Evolutionary conservation across 495 filamentous ascomycete genomes (phyloP).

Genomic region (Letharia columbiana): DNA sequence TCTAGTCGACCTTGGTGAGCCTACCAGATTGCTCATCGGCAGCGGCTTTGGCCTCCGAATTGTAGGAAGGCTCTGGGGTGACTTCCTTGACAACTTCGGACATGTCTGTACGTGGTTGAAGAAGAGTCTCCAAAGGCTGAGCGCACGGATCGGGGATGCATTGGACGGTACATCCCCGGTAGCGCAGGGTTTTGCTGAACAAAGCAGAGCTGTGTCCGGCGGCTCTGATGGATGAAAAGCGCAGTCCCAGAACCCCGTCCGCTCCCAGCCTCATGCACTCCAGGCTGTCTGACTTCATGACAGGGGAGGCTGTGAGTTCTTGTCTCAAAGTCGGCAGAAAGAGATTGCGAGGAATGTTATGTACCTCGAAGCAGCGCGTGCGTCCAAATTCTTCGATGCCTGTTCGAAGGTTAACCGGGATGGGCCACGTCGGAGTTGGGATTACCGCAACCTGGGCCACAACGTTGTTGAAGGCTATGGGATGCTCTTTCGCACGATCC

Average conservation of each 20-base stretch:
- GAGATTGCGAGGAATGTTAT: conserved; percentile 1
- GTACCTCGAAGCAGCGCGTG: conserved; percentile 21
- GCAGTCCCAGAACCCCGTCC: conserved; percentile 13
- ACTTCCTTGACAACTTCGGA: background rate
- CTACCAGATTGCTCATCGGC: background rate
- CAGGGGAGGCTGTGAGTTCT: background rate
- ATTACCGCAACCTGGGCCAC: background rate
- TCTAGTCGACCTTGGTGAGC: conserved; percentile 6
- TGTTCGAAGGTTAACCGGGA: background rate
- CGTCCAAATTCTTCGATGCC: conserved; percentile 1
- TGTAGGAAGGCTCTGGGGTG: background rate
- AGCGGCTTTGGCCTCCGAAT: background rate
- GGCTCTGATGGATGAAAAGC: conserved; percentile 13
- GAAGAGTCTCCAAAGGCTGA: conserved; percentile 8
- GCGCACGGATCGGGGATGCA: conserved; percentile 20
- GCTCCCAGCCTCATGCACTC: background rate
- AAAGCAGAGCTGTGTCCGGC: conserved; percentile 6
- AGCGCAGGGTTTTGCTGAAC: background rate
- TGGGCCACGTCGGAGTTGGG: conserved; percentile 22
- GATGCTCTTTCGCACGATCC: conserved; percentile 2
- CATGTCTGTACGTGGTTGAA: background rate
- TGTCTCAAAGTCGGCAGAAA: background rate
- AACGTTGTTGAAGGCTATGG: background rate
- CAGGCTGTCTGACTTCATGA: background rate
- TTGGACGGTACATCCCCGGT: background rate